Evolutionary conservation across 176 grass and related monocot species (phyloP), one percentile per base, ranked within the genome.

Genomic region (Bonia amplexicaulis): DNA sequence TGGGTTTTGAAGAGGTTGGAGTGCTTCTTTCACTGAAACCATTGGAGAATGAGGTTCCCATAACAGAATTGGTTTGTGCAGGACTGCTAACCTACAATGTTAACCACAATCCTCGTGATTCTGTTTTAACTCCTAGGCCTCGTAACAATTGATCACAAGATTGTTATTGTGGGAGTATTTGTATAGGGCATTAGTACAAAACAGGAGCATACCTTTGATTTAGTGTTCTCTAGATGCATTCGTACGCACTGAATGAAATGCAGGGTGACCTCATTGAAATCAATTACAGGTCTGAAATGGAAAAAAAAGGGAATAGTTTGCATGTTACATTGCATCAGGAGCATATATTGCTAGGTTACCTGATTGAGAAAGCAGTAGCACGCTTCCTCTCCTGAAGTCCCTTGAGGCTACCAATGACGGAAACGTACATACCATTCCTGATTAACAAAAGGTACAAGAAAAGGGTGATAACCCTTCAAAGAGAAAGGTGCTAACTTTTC

Each of bases 391-490:
- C 96, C 52, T 93, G 73, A 74, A 98, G 85, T 66, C 93, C 96
- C 90, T 95, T 98, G 23, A 94, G 85, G 78, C 72, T 96, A 68
- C 96, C 91, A 49, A 89, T 93, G 63, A 98, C 88, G 5, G 80
- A 81, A 5, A 96, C 86, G 35, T 99, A 96, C 93, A 91, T 94
- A 39, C 96, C 96, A 84, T 99, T 99, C 90, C 93, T 88, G 39
- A 77, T 66, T 40, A 74, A 31, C 64, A 71, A 79, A 22, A 88
- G 19, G n/a, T 26, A 80, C 48, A n/a, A 52, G 39, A 31, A 17
- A 69, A 47, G 27, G 7, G 33, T 66, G 27, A 14, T 14, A 9
- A 74, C 44, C 51, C 48, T 62, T 53, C 8, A 47, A 57, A 74
- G 42, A 52, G 84, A 46, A 53, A 53, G 12, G 31, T 64, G 57